Base-by-base conservation (phyloP, 495 filamentous ascomycete species). In the Podospora comata region DNA sequence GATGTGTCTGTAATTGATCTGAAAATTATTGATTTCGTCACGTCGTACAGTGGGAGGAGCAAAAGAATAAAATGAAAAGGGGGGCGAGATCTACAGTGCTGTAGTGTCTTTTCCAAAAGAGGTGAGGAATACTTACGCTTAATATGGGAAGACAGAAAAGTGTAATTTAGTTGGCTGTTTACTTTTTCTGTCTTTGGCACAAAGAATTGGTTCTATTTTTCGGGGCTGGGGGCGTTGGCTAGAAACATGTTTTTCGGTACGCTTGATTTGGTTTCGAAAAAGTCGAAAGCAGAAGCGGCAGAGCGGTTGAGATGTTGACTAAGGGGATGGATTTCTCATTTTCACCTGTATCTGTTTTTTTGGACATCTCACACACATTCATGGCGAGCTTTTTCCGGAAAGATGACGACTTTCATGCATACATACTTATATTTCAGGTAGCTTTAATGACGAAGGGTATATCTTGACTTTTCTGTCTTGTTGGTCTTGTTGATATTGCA, bases 341-440 rank as follows among this genome's bases (percentile, higher is more conserved):
- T 48, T 48, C 39, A 48, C 39, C 9, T 48, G 39, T 48, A 48
- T 48, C 39, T 48, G 7, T 13, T 48, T 48, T 48, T 48, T 48
- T 16, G 39, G 39, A 48, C 39, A 48, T 48, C 39, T 48, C 30
- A 77, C 74, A 80, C 76, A 73, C 73, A 76, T 65, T 72, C 39
- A 48, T 48, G 39, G 39, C 39, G 64, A 44, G 28, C 7, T 27
- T 28, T 32, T 54, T 2, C n/a, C 23, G 13, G 20, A 15, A 34
- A 26, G 28, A 28, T 68, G 60, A 56, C 60, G 67, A 62, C 65
- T 73, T 65, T 66, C 67, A 62, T 74, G 73, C 70, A 77, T 75
- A 80, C 76, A 73, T 74, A 76, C 15, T 18, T 48, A 32, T 48
- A 48, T 48, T 16, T 64, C 71, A 74, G 70, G 62, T 67, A 73